Conservation (phyloP, 345 rosid species). For the Bruguiera sexangula region DNA sequence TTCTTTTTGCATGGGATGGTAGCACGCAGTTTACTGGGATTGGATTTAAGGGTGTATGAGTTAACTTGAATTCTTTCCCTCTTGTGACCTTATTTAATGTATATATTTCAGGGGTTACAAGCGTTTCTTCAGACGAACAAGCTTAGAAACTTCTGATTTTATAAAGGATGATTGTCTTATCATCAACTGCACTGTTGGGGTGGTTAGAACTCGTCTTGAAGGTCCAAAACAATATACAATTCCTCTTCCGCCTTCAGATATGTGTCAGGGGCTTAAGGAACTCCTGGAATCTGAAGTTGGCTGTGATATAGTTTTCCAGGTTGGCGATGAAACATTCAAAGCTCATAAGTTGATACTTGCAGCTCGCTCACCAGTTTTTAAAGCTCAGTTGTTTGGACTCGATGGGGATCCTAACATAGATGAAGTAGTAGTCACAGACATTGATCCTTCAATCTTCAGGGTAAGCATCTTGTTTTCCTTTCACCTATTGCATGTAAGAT, state of each 20-base stretch:
- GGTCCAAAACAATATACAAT: constrained; percentile 64
- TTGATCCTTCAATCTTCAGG: constrained; percentile 85
- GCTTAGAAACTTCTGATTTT: constrained; percentile 77
- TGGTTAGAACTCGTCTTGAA: constrained; percentile 69
- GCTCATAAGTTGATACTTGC: constrained; percentile 91
- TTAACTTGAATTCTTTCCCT: not conserved
- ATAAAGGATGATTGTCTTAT: constrained; percentile 77
- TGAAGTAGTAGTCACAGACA: constrained; percentile 55
- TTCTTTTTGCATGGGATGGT: not conserved
- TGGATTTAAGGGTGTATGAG: not conserved
- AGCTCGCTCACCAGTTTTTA: constrained; percentile 93
- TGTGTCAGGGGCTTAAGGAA: constrained; percentile 66
- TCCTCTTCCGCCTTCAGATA: constrained; percentile 60
- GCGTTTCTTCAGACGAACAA: constrained; percentile 70
- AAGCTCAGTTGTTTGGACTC: constrained; percentile 88
- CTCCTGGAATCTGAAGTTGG: constrained; percentile 74
- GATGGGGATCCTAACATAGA: constrained; percentile 62
- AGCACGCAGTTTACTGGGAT: not conserved
- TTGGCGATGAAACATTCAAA: constrained; percentile 69
- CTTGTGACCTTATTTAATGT: constrained; percentile 6
- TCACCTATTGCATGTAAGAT: not conserved
- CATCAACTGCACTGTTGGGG: constrained; percentile 90
- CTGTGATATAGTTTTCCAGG: constrained; percentile 67
- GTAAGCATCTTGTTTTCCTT: constrained; percentile 33
- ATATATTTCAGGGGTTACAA: constrained; percentile 80